Conservation (phyloP, 1,139 yeast species). For the Keqinozyma sinolaborantium region DNA sequence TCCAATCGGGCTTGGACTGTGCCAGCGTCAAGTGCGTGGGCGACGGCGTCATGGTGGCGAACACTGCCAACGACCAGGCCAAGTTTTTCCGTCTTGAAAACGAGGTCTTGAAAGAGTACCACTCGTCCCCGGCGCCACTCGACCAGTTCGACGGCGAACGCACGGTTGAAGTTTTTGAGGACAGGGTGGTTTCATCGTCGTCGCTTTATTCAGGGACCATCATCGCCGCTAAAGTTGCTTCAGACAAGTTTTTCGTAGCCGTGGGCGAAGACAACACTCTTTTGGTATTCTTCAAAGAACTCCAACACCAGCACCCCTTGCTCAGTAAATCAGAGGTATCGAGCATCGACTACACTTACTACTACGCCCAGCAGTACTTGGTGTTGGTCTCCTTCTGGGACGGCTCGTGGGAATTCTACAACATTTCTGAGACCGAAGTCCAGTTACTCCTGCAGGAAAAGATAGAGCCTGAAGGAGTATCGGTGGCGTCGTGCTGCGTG, state of each 20-base stretch:
- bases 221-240: slow-evolving; percentile 1
- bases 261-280: slow-evolving; percentile 5
- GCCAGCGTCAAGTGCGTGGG: not conserved
- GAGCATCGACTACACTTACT: slow-evolving; percentile 9
- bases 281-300: slow-evolving; percentile 4
- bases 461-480: slow-evolving; percentile 2
- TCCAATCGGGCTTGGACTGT: not conserved
- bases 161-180: not conserved
- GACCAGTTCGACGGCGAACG: not conserved
- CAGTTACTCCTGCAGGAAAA: slow-evolving; percentile 6
- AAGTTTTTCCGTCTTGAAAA: too few relatives aligned
- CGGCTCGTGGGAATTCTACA: slow-evolving; percentile 10
- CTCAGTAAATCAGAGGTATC: slow-evolving; percentile 7
- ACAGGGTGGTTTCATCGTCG: not conserved
- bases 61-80: not conserved
- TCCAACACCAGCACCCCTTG: slow-evolving; percentile 5
- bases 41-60: not conserved
- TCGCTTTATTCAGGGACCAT: slow-evolving; percentile 2
- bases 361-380: slow-evolving; percentile 6
- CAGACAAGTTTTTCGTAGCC: slow-evolving; percentile 3
- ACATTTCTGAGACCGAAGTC: slow-evolving; percentile 5
- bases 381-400: slow-evolving; percentile 13
- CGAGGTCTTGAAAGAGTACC: not conserved
- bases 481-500: slow-evolving; percentile 8
- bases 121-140: not conserved